Percentiles rank a stretch among this genome's conserved stretches.
Evolutionary conservation across 2,329 filamentous ascomycete genomes (phyloP).

Genomic region (Taxawa tesnikishii): DNA sequence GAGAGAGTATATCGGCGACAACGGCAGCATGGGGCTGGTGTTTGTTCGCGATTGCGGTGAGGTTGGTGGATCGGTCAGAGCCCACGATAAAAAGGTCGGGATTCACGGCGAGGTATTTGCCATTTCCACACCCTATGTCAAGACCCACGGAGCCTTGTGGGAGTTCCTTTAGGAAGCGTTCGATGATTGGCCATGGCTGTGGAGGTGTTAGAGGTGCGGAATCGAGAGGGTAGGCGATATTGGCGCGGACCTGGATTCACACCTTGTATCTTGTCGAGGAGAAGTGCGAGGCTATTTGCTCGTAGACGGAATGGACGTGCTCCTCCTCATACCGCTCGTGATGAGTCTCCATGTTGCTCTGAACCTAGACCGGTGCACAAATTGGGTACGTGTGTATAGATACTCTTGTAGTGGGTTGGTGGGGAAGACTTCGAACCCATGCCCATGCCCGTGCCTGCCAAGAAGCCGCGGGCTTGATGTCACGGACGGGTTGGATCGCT

Average conservation of each 20-base stretch:
- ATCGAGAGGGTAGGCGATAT: background rate
- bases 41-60: constrained; percentile 44
- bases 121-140: constrained; percentile 92
- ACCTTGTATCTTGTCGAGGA: constrained; percentile 65
- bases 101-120: constrained; percentile 84
- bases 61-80: constrained; percentile 63
- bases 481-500: no score
- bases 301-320: constrained; percentile 88
- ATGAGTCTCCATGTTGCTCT: no score
- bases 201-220: constrained; percentile 43
- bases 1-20: constrained; percentile 70
- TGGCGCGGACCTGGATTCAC: constrained; percentile 13
- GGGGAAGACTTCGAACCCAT: no score
- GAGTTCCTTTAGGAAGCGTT: constrained; percentile 58
- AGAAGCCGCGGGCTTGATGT: no score
- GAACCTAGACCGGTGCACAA: no score
- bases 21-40: constrained; percentile 53
- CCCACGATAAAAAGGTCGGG: constrained; percentile 65
- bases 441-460: no score
- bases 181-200: constrained; percentile 83
- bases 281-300: constrained; percentile 74
- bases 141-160: constrained; percentile 64
- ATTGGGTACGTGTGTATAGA: no score
- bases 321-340: constrained; percentile 55
- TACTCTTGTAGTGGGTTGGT: no score